phyloP scores from a whole-genome alignment of 2,329 filamentous ascomycete genomes.

The Fusarium armeniacum region DNA sequence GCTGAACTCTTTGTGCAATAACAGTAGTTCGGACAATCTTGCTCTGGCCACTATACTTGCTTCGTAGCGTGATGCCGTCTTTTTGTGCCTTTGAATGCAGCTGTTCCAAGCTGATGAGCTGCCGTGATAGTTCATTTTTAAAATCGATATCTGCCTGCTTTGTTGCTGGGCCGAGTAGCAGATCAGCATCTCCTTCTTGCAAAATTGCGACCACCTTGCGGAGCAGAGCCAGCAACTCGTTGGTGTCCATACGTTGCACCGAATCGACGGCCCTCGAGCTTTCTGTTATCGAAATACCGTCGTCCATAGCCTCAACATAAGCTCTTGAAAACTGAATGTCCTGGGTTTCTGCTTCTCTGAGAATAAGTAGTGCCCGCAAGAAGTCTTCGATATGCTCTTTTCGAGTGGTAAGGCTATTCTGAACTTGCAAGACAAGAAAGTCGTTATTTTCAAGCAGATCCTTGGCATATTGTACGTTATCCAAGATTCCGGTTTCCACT shows the following conservation, averaged over 20 bases:
- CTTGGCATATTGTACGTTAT: slow-evolving; percentile 59
- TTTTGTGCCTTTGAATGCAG: slow-evolving; percentile 63
- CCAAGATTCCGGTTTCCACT: slow-evolving; percentile 59
- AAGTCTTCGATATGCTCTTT: slow-evolving; percentile 60
- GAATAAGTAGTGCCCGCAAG: slow-evolving; percentile 64
- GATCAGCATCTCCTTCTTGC: slow-evolving; percentile 55
- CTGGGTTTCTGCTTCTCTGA: slow-evolving; percentile 57
- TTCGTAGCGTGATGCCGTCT: slow-evolving; percentile 70
- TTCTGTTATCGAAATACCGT: slow-evolving; percentile 67
- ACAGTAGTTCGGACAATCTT: slow-evolving; percentile 81
- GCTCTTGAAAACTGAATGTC: slow-evolving; percentile 64
- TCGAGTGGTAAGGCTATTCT: slow-evolving; percentile 49
- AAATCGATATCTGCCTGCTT: slow-evolving; percentile 53
- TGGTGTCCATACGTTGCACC: slow-evolving; percentile 69
- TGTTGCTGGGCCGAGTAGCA: slow-evolving; percentile 54
- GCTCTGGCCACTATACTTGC: slow-evolving; percentile 79
- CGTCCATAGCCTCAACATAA: slow-evolving; percentile 72
- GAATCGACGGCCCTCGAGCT: slow-evolving; percentile 68
- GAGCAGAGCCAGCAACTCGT: slow-evolving; percentile 50
- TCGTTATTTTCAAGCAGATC: slow-evolving; percentile 72
- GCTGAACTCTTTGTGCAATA: slow-evolving; percentile 83
- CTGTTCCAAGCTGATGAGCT: slow-evolving; percentile 62
- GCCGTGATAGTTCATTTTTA: slow-evolving; percentile 54
- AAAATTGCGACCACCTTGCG: slow-evolving; percentile 49
- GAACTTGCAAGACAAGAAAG: slow-evolving; percentile 64